Percentiles rank a stretch among this genome's conserved stretches.
Conservation (phyloP, 169 alveolate genomes). For the Cryptosporidium meleagridis region DNA sequence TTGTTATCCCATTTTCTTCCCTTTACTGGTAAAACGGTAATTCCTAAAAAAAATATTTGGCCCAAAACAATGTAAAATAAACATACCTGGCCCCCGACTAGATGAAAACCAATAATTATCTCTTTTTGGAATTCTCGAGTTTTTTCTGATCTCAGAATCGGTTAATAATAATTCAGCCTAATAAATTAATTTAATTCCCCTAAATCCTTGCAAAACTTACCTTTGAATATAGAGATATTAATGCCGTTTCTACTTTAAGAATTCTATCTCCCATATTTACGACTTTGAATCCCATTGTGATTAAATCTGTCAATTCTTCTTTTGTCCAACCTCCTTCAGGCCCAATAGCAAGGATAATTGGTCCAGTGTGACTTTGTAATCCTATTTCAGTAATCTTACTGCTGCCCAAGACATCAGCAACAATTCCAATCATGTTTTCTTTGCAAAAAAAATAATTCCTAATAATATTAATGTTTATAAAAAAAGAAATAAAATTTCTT, state of each 20-base stretch:
- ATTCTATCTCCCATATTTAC: conserved; percentile 42
- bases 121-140: conserved; percentile 17
- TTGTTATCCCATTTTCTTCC: conserved; percentile 48
- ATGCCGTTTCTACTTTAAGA: conserved; percentile 56
- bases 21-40: conserved; percentile 24
- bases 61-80: background rate
- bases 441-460: conserved; percentile 12
- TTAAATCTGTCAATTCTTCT: conserved; percentile 74
- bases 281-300: conserved; percentile 19
- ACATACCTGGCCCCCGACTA: conserved; percentile 48
- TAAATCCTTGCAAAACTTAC: background rate
- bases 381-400: conserved; percentile 41
- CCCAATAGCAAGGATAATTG: conserved; percentile 82
- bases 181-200: background rate
- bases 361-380: conserved; percentile 75
- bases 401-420: conserved; percentile 41
- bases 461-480: background rate
- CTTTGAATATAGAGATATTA: conserved; percentile 42
- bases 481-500: background rate
- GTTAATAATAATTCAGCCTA: conserved; percentile 56
- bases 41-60: background rate
- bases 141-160: conserved; percentile 25
- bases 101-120: conserved; percentile 21
- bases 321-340: conserved; percentile 86
- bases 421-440: conserved; percentile 46